Conservation (phyloP, 257 asterid genomes). For the Ehretia macrophylla region DNA sequence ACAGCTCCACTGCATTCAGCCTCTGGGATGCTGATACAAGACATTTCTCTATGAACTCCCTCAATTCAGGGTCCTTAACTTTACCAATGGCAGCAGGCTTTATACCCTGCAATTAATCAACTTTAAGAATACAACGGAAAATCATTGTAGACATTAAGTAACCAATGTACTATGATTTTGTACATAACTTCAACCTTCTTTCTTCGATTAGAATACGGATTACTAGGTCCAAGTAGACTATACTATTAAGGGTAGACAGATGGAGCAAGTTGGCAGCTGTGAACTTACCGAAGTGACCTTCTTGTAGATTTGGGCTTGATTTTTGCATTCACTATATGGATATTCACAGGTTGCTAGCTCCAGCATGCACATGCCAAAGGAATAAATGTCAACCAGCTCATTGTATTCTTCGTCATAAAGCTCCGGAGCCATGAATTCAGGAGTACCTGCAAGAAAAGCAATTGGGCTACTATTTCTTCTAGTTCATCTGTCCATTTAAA, state of each 20-base stretch:
- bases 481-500: not conserved
- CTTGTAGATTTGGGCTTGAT: slow-evolving; percentile 33
- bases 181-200: too few relatives aligned
- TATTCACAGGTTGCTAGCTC: slow-evolving; percentile 36
- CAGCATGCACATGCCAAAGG: slow-evolving; percentile 53
- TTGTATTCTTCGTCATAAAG: slow-evolving; percentile 36
- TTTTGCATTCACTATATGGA: slow-evolving; percentile 37
- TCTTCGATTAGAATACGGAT: too few relatives aligned
- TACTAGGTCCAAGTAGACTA: too few relatives aligned
- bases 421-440: slow-evolving; percentile 50
- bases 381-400: slow-evolving; percentile 39
- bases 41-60: slow-evolving; percentile 37
- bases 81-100: slow-evolving; percentile 30
- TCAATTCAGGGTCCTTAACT: slow-evolving; percentile 32
- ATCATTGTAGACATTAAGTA: not conserved
- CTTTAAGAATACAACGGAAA: not conserved
- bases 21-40: slow-evolving; percentile 35
- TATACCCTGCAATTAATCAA: slow-evolving; percentile 16
- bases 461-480: not conserved
- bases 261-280: not conserved
- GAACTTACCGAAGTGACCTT: slow-evolving; percentile 20
- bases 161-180: not conserved
- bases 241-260: too few relatives aligned
- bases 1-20: slow-evolving; percentile 42
- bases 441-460: slow-evolving; percentile 23